Percentiles rank a stretch among this genome's conserved stretches.
These are phyloP conservation scores for Gypsophila paniculata DNA, from an alignment of 179 eudicot genomes.

Conservation along the genomic window DNA sequence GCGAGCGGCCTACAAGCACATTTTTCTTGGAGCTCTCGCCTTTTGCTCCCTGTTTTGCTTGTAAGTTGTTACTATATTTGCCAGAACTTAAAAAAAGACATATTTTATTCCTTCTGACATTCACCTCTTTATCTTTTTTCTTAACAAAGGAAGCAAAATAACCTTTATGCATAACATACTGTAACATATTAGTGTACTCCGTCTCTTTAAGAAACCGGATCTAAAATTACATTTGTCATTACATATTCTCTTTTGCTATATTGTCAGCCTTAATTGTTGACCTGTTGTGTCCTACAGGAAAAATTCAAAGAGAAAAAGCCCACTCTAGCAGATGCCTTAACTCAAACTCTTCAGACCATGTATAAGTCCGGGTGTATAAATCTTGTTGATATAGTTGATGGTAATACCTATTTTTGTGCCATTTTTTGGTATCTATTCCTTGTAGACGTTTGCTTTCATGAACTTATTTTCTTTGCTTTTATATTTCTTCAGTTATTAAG, in stretches of 20 bases:
- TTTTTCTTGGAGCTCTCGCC: slow-evolving; percentile 77
- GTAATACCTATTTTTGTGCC: slow-evolving; percentile 38
- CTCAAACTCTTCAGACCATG: slow-evolving; percentile 89
- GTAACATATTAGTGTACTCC: too few species aligned
- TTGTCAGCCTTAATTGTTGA: slow-evolving; percentile 1
- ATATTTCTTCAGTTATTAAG: slow-evolving; percentile 62
- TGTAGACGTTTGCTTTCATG: background rate
- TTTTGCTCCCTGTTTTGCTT: slow-evolving; percentile 79
- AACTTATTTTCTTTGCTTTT: background rate
- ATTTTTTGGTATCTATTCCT: background rate
- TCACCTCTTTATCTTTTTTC: background rate
- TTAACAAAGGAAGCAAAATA: too few species aligned
- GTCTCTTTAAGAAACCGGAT: background rate
- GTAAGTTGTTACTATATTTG: slow-evolving; percentile 40
- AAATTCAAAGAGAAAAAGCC: slow-evolving; percentile 97
- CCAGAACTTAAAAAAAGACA: background rate
- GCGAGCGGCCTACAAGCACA: slow-evolving; percentile 82
- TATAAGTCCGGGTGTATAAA: slow-evolving; percentile 89
- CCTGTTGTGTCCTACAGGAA: slow-evolving; percentile 51
- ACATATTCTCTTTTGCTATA: slow-evolving; percentile 2
- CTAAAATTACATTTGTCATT: background rate
- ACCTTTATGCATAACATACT: too few species aligned
- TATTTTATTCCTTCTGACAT: background rate
- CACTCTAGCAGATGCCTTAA: slow-evolving; percentile 65
- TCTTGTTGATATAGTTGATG: slow-evolving; percentile 82